These are phyloP conservation scores for Nakazawaea ishiwadae DNA, from an alignment of 805 yeast genomes.

Conservation along the genomic window DNA sequence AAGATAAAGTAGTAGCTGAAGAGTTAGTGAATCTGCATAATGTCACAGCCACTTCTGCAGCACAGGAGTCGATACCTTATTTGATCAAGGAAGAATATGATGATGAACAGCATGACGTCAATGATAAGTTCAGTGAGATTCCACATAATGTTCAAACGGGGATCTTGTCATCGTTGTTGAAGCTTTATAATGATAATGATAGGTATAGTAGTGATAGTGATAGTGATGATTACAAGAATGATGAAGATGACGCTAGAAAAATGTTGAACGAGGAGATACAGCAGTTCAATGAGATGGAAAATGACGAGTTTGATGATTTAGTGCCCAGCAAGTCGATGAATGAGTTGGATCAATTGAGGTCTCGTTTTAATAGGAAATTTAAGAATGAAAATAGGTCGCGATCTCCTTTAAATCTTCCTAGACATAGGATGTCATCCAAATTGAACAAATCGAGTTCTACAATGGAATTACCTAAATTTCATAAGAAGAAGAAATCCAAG, in stretches of 20 bases:
- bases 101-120: conserved; percentile 16
- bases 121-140: conserved; percentile 28
- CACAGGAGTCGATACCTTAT: too few species aligned
- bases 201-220: conserved; percentile 21
- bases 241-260: too few species aligned
- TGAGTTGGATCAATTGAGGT: conserved; percentile 3
- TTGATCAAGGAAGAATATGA: conserved; percentile 9
- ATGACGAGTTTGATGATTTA: conserved; percentile 1
- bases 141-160: conserved; percentile 41
- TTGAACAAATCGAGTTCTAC: background rate
- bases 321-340: background rate
- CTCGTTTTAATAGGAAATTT: conserved; percentile 6
- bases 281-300: too few species aligned
- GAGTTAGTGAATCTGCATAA: conserved; percentile 6
- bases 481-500: conserved; percentile 12
- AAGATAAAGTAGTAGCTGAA: conserved; percentile 1
- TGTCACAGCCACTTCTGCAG: too few species aligned
- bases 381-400: background rate
- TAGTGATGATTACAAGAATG: too few species aligned
- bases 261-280: too few species aligned
- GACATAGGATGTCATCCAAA: background rate
- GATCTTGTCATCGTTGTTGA: conserved; percentile 37
- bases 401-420: background rate
- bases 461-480: conserved; percentile 4
- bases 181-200: conserved; percentile 31